Conservation (phyloP, 345 rosid genomes). For the Corchorus olitorius region DNA sequence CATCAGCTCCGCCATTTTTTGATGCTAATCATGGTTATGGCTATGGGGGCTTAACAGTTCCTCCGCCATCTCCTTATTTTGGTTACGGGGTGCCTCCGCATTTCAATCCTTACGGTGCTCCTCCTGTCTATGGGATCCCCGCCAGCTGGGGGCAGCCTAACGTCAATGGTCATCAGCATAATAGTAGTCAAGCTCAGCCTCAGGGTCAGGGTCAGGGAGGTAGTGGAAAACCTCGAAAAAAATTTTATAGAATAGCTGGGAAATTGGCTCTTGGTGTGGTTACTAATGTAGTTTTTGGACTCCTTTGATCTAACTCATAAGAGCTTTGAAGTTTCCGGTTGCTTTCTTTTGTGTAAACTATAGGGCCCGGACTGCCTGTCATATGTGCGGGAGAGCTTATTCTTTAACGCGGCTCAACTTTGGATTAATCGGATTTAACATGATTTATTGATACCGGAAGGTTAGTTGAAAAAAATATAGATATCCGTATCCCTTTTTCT, state of each 20-base stretch:
- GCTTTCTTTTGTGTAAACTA: neutral
- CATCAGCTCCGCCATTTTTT: neutral
- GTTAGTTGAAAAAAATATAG: too few species aligned
- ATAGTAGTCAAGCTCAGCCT: neutral
- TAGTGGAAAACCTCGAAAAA: neutral
- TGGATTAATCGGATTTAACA: too few species aligned
- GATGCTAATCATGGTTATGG: neutral
- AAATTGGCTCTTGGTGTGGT: neutral
- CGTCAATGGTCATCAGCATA: neutral
- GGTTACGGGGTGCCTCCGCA: neutral
- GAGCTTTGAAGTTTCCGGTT: neutral
- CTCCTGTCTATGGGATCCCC: neutral
- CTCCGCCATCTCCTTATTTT: neutral
- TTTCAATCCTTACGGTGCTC: neutral
- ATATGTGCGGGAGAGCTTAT: too few species aligned
- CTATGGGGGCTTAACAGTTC: neutral
- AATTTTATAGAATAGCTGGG: neutral
- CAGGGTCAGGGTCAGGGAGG: neutral
- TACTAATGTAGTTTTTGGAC: neutral
- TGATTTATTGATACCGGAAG: too few species aligned
- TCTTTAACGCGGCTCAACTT: too few species aligned
- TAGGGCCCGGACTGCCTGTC: too few species aligned
- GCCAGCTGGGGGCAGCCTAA: neutral
- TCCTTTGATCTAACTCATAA: neutral
- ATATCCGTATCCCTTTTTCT: too few species aligned